Evolutionary conservation across 176 grass and related monocot genomes (phyloP), one percentile per base, ranked within the genome.

Genomic region (Eragrostis curvula): DNA sequence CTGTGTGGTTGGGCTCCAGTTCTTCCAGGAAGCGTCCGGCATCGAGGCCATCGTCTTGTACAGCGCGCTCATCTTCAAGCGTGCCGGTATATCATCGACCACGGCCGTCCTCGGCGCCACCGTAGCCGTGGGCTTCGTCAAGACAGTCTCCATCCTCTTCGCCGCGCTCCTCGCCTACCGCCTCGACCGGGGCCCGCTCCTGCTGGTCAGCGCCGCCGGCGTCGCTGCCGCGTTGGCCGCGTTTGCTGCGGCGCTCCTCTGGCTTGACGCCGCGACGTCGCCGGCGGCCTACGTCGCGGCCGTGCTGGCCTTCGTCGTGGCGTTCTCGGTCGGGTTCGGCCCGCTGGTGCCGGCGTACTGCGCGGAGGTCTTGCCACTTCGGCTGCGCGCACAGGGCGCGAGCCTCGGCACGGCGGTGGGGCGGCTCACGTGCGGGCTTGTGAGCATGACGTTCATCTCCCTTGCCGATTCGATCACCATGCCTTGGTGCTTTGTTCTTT

Each of bases 381-480:
- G 70, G 71, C 80, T 90, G 55, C 74, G 79, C 20, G 79, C 88
- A 53, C 88, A 90, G 70, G 88, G 88, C 24, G 5, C 75, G 23
- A 30, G 78, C 30, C 53, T 86, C 68, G 58, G 66, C 25, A n/a
- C n/a, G n/a, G n/a, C n/a, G n/a, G n/a, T n/a, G n/a, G n/a, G n/a
- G n/a, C n/a, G n/a, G n/a, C n/a, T 78, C 24, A 70, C 76, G 13
- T 73, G 84, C 45, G 88, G 48, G 3, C 2, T 60, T 28, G 72
- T 86, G 71, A 90, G 52, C 36, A 90, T 90, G 88, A 86, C 88
- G 40, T 90, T 90, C 74, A 83, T 90, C 45, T 86, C 88, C 4
- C 83, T 90, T 27, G 84, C 80, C 47, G 77, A 73, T 44, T 32
- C 52, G 42, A 86, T 90, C 80, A 78, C 77, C 53, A 90, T 90